These are phyloP conservation scores for Solanum arcanum DNA, from an alignment of 257 asterid species.

Conservation along the genomic window DNA sequence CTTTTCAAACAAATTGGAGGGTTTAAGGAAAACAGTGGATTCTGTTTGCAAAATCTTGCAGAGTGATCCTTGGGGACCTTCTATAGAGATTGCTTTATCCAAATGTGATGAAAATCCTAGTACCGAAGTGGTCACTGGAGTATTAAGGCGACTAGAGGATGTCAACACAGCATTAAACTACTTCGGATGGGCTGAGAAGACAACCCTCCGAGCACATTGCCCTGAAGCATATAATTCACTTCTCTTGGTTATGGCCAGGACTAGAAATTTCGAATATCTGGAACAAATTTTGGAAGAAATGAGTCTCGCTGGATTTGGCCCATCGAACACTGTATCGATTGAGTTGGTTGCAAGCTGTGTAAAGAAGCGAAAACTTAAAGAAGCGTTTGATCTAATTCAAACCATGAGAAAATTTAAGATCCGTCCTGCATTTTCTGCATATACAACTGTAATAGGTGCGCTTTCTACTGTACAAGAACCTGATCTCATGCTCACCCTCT, in stretches of 20 bases:
- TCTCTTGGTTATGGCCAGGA: slow-evolving; percentile 58
- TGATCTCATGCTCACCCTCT: slow-evolving; percentile 70
- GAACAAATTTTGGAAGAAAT: slow-evolving; percentile 73
- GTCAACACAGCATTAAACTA: slow-evolving; percentile 42
- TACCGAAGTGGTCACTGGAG: slow-evolving; percentile 60
- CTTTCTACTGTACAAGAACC: slow-evolving; percentile 46
- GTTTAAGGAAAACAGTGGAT: slow-evolving; percentile 25
- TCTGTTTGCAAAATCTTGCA: slow-evolving; percentile 48
- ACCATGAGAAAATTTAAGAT: slow-evolving; percentile 71
- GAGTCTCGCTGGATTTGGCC: slow-evolving; percentile 78
- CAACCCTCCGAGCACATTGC: slow-evolving; percentile 35
- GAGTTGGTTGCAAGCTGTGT: slow-evolving; percentile 51
- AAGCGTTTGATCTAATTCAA: slow-evolving; percentile 67
- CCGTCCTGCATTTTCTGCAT: slow-evolving; percentile 91
- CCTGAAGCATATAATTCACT: slow-evolving; percentile 69
- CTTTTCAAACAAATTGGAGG: slow-evolving; percentile 19
- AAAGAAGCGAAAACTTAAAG: slow-evolving; percentile 37
- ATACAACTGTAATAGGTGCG: slow-evolving; percentile 86
- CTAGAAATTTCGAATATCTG: slow-evolving; percentile 34
- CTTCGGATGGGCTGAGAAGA: slow-evolving; percentile 78
- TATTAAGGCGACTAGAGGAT: slow-evolving; percentile 68
- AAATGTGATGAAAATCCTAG: slow-evolving; percentile 31
- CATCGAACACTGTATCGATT: slow-evolving; percentile 42
- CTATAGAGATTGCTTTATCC: slow-evolving; percentile 53
- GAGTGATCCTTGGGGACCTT: slow-evolving; percentile 64